Percentiles rank a stretch among this genome's conserved stretches.
phyloP scores from a whole-genome alignment of 2,329 filamentous ascomycete genomes.

The Penicillium sp. region DNA sequence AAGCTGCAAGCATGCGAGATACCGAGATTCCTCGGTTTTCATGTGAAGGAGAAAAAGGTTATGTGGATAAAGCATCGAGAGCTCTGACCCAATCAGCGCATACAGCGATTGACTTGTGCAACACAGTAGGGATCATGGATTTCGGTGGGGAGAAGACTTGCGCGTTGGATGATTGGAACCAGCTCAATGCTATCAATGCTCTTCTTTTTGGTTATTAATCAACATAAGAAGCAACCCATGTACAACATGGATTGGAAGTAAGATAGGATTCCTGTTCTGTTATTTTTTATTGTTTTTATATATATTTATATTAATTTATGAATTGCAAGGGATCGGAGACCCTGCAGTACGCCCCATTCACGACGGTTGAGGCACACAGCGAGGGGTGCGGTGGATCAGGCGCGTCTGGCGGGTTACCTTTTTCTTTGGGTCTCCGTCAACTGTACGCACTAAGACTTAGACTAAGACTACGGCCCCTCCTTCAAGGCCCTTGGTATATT shows the following conservation, averaged over 20 bases:
- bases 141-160: slow-evolving; percentile 10
- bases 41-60: slow-evolving; percentile 18
- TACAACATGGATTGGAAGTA: background rate
- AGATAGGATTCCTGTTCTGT: background rate
- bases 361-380: slow-evolving; percentile 13
- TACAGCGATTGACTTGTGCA: slow-evolving; percentile 1
- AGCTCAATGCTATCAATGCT: background rate
- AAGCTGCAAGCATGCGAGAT: slow-evolving; percentile 19
- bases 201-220: background rate
- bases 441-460: background rate
- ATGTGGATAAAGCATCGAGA: background rate
- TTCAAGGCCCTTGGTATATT: background rate
- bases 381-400: slow-evolving; percentile 9
- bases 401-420: slow-evolving; percentile 6
- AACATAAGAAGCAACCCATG: background rate
- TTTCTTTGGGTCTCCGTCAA: background rate
- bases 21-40: slow-evolving; percentile 17
- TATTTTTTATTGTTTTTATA: background rate
- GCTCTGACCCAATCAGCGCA: slow-evolving; percentile 11
- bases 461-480: slow-evolving; percentile 1
- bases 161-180: slow-evolving; percentile 11
- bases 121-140: slow-evolving; percentile 12
- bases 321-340: slow-evolving; percentile 22
- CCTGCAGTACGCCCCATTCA: slow-evolving; percentile 17
- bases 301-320: background rate